Base-by-base conservation (phyloP, 176 grass and related monocot genomes). In the Elymus sibiricus region DNA sequence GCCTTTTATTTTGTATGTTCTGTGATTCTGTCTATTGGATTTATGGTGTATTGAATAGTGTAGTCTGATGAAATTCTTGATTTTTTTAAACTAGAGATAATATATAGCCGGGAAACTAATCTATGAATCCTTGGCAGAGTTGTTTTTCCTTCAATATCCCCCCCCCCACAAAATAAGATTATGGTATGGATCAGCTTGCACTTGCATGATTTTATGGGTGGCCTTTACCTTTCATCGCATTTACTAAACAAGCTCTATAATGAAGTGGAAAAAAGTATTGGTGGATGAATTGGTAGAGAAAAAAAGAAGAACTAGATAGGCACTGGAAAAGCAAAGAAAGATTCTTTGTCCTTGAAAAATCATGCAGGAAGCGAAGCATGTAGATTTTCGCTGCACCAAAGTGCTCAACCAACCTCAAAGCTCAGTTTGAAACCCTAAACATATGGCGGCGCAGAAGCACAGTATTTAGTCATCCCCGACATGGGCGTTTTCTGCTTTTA, bases 301-400 rank as follows among this genome's bases (percentile, higher is more conserved):
- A 74, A 74, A 74, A 16, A 47, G 67, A 74, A 49, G 42, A 47
- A 74, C 14, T 47, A 74, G 70, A 47, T 74, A 47, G 71, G 71
- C 24, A 74, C 24, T 26, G 46, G 46, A 74, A 74, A 74, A 28
- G 40, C 42, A 74, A 74, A 74, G 70, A 46, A 53, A 53, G n/a
- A 46, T 74, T 46, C 13, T 74, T 27, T 9, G 39, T 26, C n/a
- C 40, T 74, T 74, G 5, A n/a, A 74, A 74, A 74, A 28, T 27
- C 40, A 74, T 74, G 39, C 70, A 74, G 16, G 71, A 28, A 74
- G 46, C 14, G 3, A 47, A 46, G 13, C 24, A 25, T 74, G 13
- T 43, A 47, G 71, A 74, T 46, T 47, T 29, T 19, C 1, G 26
- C 42, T 72, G 13, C 13, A 74, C 70, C n/a, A 46, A 49, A 44